Conservation (phyloP, 73 alveolate species). For the Stentor roeselii region DNA sequence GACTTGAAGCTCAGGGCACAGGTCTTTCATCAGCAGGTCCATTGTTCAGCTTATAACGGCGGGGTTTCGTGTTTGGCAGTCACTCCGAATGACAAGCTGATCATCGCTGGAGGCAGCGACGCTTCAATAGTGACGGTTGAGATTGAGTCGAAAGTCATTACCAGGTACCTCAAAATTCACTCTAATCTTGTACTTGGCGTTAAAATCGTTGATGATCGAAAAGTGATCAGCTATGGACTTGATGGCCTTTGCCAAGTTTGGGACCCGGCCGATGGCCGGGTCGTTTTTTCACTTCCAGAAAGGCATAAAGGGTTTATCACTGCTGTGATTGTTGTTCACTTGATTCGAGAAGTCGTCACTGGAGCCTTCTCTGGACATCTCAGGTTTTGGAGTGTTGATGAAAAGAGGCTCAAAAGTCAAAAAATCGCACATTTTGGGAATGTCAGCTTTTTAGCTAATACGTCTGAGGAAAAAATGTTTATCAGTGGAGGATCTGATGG, state of each 20-base stretch:
- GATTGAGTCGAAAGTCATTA: not conserved
- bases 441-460: not conserved
- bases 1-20: not conserved
- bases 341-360: not conserved
- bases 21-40: not conserved
- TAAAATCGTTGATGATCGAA: not conserved
- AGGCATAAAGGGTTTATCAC: not conserved
- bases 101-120: not conserved
- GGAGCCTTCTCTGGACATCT: not conserved
- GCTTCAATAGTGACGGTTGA: not conserved
- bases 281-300: not conserved
- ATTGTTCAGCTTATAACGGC: not conserved
- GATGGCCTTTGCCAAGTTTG: not conserved
- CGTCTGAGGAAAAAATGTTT: not conserved
- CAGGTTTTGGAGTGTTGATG: not conserved
- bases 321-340: not conserved
- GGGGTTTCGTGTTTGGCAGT: not conserved
- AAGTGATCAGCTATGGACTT: not conserved
- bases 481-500: not conserved
- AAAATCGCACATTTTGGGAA: not conserved
- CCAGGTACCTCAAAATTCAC: not conserved
- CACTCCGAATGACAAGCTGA: not conserved
- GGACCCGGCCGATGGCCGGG: not conserved
- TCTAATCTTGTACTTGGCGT: not conserved
- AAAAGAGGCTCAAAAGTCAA: too few relatives aligned